phyloP scores from a whole-genome alignment of 2,329 filamentous ascomycete species.

The Bisporella sp. region DNA sequence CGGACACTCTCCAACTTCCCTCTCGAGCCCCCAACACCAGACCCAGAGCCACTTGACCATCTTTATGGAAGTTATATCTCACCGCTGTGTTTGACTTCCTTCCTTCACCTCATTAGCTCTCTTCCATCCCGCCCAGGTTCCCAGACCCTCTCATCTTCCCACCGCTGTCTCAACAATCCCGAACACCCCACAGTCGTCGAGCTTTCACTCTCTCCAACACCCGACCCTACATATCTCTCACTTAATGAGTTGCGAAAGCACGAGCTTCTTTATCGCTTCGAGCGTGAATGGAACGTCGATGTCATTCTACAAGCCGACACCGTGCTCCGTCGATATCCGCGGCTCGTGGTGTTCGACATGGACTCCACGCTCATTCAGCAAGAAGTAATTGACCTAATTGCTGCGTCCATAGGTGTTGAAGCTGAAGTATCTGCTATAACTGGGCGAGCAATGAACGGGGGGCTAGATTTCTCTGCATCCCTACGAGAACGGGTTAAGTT shows the following conservation, averaged over 20 bases:
- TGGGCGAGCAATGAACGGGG: constrained; percentile 88
- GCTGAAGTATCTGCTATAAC: constrained; percentile 84
- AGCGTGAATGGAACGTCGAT: constrained; percentile 84
- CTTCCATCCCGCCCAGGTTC: constrained; percentile 48
- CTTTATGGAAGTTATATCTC: constrained; percentile 61
- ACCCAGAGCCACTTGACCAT: constrained; percentile 54
- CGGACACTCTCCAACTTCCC: constrained; percentile 51
- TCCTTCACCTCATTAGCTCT: constrained; percentile 58
- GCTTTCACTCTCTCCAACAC: constrained; percentile 54
- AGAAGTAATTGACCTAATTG: constrained; percentile 95
- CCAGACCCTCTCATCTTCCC: constrained; percentile 49
- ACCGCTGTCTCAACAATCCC: constrained; percentile 56
- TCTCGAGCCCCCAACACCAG: constrained; percentile 46
- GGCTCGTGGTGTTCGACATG: constrained; percentile 96
- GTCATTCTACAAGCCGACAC: constrained; percentile 69
- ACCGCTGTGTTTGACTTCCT: constrained; percentile 55
- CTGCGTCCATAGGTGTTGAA: constrained; percentile 75
- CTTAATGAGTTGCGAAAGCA: constrained; percentile 69
- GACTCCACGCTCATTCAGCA: constrained; percentile 95
- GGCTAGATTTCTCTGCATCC: constrained; percentile 83
- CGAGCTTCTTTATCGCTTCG: constrained; percentile 75
- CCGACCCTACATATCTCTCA: constrained; percentile 55
- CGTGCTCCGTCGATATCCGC: constrained; percentile 70
- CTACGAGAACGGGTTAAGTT: constrained; percentile 75
- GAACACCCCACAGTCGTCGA: constrained; percentile 59